phyloP scores from a whole-genome alignment of 2,329 filamentous ascomycete species.

The Plectosphaerella sp. region DNA sequence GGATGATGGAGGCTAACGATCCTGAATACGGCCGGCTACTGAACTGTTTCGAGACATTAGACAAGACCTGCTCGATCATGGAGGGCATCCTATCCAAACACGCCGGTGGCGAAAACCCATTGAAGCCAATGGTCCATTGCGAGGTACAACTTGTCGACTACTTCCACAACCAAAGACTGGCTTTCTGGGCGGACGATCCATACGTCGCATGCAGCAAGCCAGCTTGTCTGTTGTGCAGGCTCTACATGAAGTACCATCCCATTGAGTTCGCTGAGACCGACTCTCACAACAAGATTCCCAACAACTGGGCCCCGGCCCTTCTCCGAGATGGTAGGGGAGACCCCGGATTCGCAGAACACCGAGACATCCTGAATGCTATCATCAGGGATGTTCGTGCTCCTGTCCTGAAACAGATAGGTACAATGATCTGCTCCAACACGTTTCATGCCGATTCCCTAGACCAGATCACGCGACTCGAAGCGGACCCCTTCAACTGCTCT shows the following conservation, averaged over 20 bases:
- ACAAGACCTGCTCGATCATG: constrained; percentile 19
- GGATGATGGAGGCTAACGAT: constrained; percentile 20
- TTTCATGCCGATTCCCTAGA: too few relatives aligned
- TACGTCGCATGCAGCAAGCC: constrained; percentile 49
- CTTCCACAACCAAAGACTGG: constrained; percentile 27
- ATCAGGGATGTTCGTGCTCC: background rate
- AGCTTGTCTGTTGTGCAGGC: constrained; percentile 43
- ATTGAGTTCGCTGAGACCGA: constrained; percentile 10
- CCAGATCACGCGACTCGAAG: too few relatives aligned
- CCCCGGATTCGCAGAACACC: background rate
- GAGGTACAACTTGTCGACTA: constrained; percentile 44
- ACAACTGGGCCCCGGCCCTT: background rate
- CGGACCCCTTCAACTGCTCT: too few relatives aligned
- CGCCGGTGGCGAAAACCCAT: constrained; percentile 6
- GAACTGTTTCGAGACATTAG: constrained; percentile 16
- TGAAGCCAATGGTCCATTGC: constrained; percentile 32
- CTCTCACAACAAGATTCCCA: background rate
- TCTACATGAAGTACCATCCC: constrained; percentile 38
- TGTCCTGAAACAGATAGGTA: background rate
- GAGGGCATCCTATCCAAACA: constrained; percentile 19
- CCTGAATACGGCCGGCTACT: constrained; percentile 7
- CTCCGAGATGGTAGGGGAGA: background rate
- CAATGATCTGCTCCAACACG: too few relatives aligned
- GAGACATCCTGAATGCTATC: background rate
- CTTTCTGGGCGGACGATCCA: constrained; percentile 32